Evolutionary conservation across 23 red algal species (phyloP), one percentile per base, ranked within the genome.

Genomic region (Chondrus crispus): DNA sequence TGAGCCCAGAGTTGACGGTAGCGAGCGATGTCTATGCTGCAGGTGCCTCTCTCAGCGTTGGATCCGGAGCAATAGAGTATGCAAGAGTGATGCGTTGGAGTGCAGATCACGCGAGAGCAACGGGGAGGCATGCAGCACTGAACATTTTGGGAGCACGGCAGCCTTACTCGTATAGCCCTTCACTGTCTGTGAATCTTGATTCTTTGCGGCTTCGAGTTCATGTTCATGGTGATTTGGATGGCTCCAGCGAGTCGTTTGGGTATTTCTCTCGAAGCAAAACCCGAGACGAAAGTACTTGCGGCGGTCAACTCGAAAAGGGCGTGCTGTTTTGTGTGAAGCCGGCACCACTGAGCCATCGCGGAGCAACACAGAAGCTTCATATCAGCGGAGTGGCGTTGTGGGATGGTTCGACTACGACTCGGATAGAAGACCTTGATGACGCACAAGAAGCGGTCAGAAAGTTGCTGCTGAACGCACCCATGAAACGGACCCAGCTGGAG

Each of bases 71-170:
- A n/a, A 24, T 48, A 30, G 45, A 48, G 26, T 68, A 73, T 46
- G 69, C 72, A 20, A 46, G 80, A 16, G 39, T 81, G 5, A 69
- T 81, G 72, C 63, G 87, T 40, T 90, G 87, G 87, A 81, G 87
- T 22, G 68, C 87, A 48, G 74, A 90, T 76, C 53, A 80, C 49
- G 87, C 87, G 62, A 50, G 49, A 29, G 58, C 54, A 19, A 90
- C 87, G 2, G 87, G 87, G 4, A 64, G 87, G 49, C 87, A 90
- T 62, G 87, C 87, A 46, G 87, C 87, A 2, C 12, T 80, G 50
- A 90, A 90, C 55, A 90, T 90, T 69, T 45, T 90, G 68, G 87
- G 87, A 8, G 87, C 64, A 33, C 62, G 87, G n/a, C 46, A 68
- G 26, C 87, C 87, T 5, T 90, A 80, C 47, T 30, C 73, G 53